Base-by-base conservation (phyloP, 257 asterid genomes). In the Capsicum baccatum region DNA sequence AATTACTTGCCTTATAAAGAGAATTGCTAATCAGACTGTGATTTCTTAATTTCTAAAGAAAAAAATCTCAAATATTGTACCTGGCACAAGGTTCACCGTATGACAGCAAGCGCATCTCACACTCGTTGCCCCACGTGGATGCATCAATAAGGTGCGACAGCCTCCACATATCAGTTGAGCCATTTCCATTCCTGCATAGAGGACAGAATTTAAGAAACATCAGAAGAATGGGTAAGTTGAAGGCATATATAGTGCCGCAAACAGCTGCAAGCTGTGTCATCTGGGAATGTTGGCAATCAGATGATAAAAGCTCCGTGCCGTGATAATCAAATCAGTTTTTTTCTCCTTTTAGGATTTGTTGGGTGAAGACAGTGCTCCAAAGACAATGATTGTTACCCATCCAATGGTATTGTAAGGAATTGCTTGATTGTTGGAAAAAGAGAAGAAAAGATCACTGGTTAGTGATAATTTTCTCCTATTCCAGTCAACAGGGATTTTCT, bases 41-140 rank as follows among this genome's bases (percentile, higher is more conserved):
- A 47, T n/a, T 44, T 33, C 33, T 19, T 73, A 73, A 73, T 73
- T 48, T 48, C 11, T 48, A 73, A 73, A 48, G 6, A 11, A 21
- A 48, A 73, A 8, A 8, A 10, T 44, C 73, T 47, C 74, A 85
- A 80, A 85, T 39, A 56, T 79, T 78, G 47, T 90, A 96, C 97
- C 99, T 84, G 97, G 98, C 83, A 93, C 98, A 86, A 94, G 94
- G 89, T 94, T 97, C 79, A 93, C 94, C 0, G 97, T 92, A 73
- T 91, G 97, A 87, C 98, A 95, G 87, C 99, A 97, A 67, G 98
- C 95, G 87, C 98, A 97, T 88, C 98, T 92, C 84, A 97, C 98
- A 68, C 97, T 94, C 21, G 96, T 69, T 66, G 97, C 98, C 48
- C 98, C 99, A 13, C 94, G 97, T 47, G 97, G 86, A 89, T 94